A percentile compares a stretch with the other conserved stretches of the same genome.
phyloP scores from a whole-genome alignment of 2,329 filamentous ascomycete species.

The Plenodomus lindquistii region DNA sequence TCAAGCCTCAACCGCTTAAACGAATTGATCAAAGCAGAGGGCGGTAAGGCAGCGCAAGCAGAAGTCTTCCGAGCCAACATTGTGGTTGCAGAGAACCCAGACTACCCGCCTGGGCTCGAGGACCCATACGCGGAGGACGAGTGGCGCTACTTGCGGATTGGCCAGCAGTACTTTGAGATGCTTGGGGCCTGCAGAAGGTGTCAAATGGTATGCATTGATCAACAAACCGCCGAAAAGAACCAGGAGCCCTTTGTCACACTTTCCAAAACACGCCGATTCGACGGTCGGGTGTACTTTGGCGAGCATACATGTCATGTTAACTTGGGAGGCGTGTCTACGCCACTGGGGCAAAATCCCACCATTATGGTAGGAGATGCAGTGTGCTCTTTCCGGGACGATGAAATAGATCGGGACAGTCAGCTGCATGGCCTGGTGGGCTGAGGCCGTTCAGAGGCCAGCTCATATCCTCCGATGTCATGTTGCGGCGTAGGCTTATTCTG shows the following conservation, averaged over 20 bases:
- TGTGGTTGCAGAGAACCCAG: constrained; percentile 61
- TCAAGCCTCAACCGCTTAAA: constrained; percentile 82
- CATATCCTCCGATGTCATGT: constrained; percentile 4
- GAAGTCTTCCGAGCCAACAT: constrained; percentile 90
- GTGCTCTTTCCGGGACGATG: constrained; percentile 34
- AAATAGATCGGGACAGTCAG: constrained; percentile 25
- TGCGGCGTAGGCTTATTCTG: constrained; percentile 4
- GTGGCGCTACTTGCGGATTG: constrained; percentile 73
- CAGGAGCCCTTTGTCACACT: constrained; percentile 89
- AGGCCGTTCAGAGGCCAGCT: constrained; percentile 11
- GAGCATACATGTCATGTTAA: constrained; percentile 64
- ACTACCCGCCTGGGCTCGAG: constrained; percentile 49
- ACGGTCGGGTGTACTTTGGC: constrained; percentile 88
- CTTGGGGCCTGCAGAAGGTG: constrained; percentile 85
- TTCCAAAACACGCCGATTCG: constrained; percentile 80
- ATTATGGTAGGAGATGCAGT: constrained; percentile 45
- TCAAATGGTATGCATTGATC: constrained; percentile 95
- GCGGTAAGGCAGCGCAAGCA: constrained; percentile 67
- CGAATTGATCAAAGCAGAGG: constrained; percentile 65
- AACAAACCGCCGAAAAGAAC: constrained; percentile 74
- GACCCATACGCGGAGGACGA: constrained; percentile 77
- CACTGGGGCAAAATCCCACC: constrained; percentile 40
- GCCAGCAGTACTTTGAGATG: constrained; percentile 66
- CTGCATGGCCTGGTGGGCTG: constrained; percentile 32
- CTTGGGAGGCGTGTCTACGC: constrained; percentile 22